Percentiles rank a stretch among this genome's conserved stretches.
Conservation (phyloP, 768 basidiomycete genomes). For the Stropharia rugosoannulata region DNA sequence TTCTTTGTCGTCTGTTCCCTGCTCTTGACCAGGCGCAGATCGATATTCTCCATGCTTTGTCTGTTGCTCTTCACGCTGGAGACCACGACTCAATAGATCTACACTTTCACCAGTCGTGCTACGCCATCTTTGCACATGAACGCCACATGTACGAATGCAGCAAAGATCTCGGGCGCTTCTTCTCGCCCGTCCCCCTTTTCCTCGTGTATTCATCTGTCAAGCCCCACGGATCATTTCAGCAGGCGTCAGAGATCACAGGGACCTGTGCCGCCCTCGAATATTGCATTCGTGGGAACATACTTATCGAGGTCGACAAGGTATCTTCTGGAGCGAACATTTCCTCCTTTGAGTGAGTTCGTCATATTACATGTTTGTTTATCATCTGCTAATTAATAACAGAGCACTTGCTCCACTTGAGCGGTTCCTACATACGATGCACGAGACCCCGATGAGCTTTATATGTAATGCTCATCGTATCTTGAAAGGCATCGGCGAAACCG, state of each 20-base stretch:
- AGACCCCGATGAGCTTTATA: neutral
- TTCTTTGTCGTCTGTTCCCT: constrained; percentile 1
- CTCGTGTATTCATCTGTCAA: neutral
- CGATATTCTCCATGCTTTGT: neutral
- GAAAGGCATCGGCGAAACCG: neutral
- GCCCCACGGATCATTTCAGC: neutral
- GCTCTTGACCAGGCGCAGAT: neutral
- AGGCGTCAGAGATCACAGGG: constrained; percentile 4
- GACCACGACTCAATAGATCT: neutral
- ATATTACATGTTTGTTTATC: too few relatives aligned
- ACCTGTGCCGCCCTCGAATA: constrained; percentile 6
- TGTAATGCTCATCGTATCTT: neutral
- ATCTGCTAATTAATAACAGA: neutral
- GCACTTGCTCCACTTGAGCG: neutral
- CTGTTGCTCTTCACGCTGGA: neutral
- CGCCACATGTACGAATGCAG: constrained; percentile 1
- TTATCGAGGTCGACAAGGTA: neutral
- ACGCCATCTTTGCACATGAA: constrained; percentile 5
- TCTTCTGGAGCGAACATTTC: too few relatives aligned
- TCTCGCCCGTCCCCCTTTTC: neutral
- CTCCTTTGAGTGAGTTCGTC: too few relatives aligned
- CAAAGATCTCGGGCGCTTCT: neutral
- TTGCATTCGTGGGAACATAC: neutral
- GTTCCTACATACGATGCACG: neutral
- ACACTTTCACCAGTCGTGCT: constrained; percentile 8